Conservation (phyloP, 169 alveolate species). For the Plasmodium ovale region DNA sequence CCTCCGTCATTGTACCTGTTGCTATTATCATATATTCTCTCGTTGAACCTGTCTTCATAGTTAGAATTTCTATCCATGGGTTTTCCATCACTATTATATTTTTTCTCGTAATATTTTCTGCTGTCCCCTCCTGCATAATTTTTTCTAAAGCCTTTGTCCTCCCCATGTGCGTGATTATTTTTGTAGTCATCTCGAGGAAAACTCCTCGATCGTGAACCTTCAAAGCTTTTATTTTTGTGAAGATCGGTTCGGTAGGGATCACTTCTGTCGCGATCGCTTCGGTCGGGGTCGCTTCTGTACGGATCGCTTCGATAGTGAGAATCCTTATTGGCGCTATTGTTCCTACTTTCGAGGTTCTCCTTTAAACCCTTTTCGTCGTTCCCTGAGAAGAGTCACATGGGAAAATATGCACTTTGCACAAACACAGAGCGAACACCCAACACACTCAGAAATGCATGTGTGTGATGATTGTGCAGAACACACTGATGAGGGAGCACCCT, state of each 20-base stretch:
- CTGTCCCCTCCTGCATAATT: constrained; percentile 72
- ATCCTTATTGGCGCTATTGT: constrained; percentile 17
- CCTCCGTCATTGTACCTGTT: background rate
- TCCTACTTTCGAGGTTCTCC: background rate
- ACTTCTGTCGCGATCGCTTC: no score
- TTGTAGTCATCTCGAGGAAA: background rate
- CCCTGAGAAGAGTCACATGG: constrained; percentile 3
- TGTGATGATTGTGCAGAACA: no score
- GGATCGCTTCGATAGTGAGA: background rate
- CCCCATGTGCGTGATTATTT: background rate
- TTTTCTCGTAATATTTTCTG: constrained; percentile 87
- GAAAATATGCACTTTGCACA: no score
- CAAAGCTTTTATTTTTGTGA: background rate
- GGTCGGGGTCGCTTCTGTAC: no score
- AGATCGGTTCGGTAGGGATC: no score
- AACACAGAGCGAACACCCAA: no score
- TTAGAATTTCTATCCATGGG: constrained; percentile 8
- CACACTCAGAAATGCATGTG: no score
- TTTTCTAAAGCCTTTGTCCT: background rate
- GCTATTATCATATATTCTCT: background rate
- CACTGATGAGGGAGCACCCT: no score
- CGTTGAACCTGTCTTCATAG: constrained; percentile 2
- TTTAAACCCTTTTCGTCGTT: constrained; percentile 9
- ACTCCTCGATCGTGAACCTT: constrained; percentile 34
- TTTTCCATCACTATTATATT: constrained; percentile 81